A percentile compares a stretch with the other conserved stretches of the same genome.
These are phyloP conservation scores for Candida mattraensis DNA, from an alignment of 805 yeast genomes.

Conservation along the genomic window DNA sequence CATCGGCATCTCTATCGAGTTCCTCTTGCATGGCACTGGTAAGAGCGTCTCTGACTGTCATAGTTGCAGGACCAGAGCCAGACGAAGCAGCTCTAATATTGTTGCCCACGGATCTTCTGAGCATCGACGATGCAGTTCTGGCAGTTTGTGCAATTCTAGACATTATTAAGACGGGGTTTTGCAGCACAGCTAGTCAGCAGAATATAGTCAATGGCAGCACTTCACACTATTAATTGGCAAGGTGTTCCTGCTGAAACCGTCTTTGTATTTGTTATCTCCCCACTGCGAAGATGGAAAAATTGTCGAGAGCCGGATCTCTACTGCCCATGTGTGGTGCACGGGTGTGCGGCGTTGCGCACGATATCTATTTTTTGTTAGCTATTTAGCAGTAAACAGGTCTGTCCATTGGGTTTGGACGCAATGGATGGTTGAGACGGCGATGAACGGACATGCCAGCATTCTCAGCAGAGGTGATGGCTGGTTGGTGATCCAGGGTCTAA, in stretches of 20 bases:
- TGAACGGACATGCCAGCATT: conserved; percentile 16
- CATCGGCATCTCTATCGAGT: conserved; percentile 91
- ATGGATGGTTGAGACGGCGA: conserved; percentile 17
- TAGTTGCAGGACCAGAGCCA: conserved; percentile 51
- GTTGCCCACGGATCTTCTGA: conserved; percentile 26
- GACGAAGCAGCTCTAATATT: conserved; percentile 44
- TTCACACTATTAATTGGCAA: too few species aligned
- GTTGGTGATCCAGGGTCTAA: conserved; percentile 17
- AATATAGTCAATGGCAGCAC: too few species aligned
- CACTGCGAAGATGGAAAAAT: conserved; percentile 7
- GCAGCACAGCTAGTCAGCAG: too few species aligned
- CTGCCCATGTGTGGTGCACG: conserved; percentile 10
- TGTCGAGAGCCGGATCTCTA: conserved; percentile 11
- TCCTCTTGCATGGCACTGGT: conserved; percentile 96
- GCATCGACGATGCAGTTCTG: conserved; percentile 18
- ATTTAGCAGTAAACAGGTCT: conserved; percentile 8
- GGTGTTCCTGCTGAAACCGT: too few species aligned
- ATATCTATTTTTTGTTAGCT: conserved; percentile 2
- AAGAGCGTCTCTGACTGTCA: conserved; percentile 97
- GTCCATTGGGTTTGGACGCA: conserved; percentile 15
- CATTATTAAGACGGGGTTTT: conserved; percentile 4
- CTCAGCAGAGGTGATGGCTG: conserved; percentile 11
- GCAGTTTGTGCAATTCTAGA: conserved; percentile 14
- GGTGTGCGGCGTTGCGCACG: conserved; percentile 1
- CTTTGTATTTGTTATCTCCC: too few species aligned